Base-by-base conservation (phyloP, 352 stramenopile genomes). In the Globisporangium splendens region DNA sequence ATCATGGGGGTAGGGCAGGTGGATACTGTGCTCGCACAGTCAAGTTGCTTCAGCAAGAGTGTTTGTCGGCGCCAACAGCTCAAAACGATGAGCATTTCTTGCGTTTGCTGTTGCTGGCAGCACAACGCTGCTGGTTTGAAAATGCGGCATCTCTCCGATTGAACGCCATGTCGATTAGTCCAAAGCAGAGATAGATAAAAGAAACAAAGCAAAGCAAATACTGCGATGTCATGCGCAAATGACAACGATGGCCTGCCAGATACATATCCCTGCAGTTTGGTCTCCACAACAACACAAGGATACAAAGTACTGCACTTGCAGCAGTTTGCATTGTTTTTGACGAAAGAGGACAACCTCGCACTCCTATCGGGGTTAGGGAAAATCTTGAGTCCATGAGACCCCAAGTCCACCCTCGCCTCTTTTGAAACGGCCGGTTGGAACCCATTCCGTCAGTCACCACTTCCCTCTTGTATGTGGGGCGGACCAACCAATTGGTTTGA, bases 11-110 rank as follows among this genome's bases (percentile, higher is more conserved):
- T 44, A 50, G 38, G 41, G 39, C 38, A 24, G 8, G 11, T 50
- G 52, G 22, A 50, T 58, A 58, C 35, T 56, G 50, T 38, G 33
- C 49, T 56, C 39, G 2, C 10, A 44, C 10, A n/a, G 3, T 18
- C 39, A 15, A 43, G 14, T 13, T 43, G 39, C 39, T 44, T 44
- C 39, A 44, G 39, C 13, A n/a, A 35, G 50, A 56, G 20, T 56
- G 50, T 15, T 44, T 28, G 39, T 44, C 39, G 28, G 28, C 28
- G 2, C 24, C 28, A 11, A 35, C 28, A 35, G 28, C 28, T 35
- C 28, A 6, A 35, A 35, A 35, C 28, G 28, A 35, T 35, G 28
- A 35, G 28, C 7, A 35, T 35, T 35, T 35, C 24, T 31, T 31
- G 24, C 24, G 24, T 31, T 31, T 31, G 5, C 24, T 31, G 24